Evolutionary conservation across 2,329 filamentous ascomycete genomes (phyloP).

Genomic region (Colletotrichum eleusines): DNA sequence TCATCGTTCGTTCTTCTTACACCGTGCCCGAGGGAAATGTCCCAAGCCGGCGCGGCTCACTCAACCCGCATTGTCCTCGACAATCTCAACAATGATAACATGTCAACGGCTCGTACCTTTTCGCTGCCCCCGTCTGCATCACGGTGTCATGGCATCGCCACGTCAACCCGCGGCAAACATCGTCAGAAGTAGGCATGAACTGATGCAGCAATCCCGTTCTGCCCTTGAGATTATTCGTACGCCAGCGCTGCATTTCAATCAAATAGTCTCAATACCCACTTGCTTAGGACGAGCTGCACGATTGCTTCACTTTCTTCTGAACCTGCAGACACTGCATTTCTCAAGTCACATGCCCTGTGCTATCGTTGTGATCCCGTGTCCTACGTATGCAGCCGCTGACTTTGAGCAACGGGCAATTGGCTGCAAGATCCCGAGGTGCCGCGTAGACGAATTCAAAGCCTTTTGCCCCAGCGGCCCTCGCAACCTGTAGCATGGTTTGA

Average conservation of each 20-base stretch:
- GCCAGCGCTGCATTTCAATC: background rate
- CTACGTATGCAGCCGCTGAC: background rate
- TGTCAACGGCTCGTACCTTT: background rate
- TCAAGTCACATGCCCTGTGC: slow-evolving; percentile 8
- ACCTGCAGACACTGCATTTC: slow-evolving; percentile 7
- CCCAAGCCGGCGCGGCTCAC: background rate
- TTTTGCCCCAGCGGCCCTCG: background rate
- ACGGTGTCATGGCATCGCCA: background rate
- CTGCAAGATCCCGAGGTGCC: slow-evolving; percentile 1
- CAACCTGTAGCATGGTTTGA: background rate
- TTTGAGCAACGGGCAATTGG: background rate
- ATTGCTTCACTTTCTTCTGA: background rate
- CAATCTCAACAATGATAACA: background rate
- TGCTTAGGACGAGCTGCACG: background rate
- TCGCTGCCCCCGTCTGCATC: background rate
- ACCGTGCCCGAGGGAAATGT: background rate
- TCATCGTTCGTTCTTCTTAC: background rate
- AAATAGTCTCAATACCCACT: background rate
- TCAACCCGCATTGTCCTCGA: background rate
- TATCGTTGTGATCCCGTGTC: background rate
- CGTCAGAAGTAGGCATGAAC: background rate
- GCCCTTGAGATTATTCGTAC: background rate
- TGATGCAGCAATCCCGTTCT: background rate
- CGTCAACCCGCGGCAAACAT: slow-evolving; percentile 1
- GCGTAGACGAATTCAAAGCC: background rate